Conservation (phyloP, 331 rosid species). For the Stylosanthes scabra region DNA sequence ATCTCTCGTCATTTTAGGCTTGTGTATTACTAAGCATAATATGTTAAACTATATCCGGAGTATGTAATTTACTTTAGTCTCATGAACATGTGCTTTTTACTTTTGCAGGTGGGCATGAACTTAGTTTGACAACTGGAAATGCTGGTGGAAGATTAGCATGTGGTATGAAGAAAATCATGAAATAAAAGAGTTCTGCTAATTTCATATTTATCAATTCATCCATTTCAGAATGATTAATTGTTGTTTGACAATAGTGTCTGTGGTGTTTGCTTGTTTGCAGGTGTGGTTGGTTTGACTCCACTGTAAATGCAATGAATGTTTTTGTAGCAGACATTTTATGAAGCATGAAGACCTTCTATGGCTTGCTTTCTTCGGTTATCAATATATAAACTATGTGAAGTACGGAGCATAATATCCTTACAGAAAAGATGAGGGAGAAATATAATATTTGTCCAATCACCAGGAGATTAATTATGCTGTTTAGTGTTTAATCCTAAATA, state of each 20-base stretch:
- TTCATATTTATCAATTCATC: slow-evolving; percentile 9
- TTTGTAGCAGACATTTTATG: slow-evolving; percentile 29
- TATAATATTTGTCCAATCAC: background rate
- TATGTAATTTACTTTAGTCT: slow-evolving; percentile 27
- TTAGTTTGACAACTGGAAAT: slow-evolving; percentile 83
- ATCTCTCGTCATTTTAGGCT: background rate
- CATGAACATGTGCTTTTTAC: slow-evolving; percentile 31
- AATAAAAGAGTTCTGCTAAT: slow-evolving; percentile 15
- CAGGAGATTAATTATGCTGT: slow-evolving; percentile 14
- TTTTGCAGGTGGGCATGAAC: slow-evolving; percentile 86
- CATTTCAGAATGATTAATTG: slow-evolving; percentile 10
- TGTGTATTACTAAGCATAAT: slow-evolving; percentile 15
- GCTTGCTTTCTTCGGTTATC: slow-evolving; percentile 29
- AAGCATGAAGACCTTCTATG: too few relatives aligned
- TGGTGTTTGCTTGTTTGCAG: slow-evolving; percentile 50
- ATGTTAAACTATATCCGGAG: slow-evolving; percentile 16
- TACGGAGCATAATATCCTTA: slow-evolving; percentile 21
- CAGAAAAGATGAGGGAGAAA: slow-evolving; percentile 38
- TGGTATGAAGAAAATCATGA: slow-evolving; percentile 59
- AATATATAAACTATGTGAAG: slow-evolving; percentile 17
- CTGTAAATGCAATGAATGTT: slow-evolving; percentile 36
- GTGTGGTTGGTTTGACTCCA: slow-evolving; percentile 86
- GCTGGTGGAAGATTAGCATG: slow-evolving; percentile 98
- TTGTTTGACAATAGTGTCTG: slow-evolving; percentile 5
- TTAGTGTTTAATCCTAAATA: slow-evolving; percentile 23